Evolutionary conservation across 768 basidiomycete species (phyloP).

Genomic region (Agaricus bisporus): DNA sequence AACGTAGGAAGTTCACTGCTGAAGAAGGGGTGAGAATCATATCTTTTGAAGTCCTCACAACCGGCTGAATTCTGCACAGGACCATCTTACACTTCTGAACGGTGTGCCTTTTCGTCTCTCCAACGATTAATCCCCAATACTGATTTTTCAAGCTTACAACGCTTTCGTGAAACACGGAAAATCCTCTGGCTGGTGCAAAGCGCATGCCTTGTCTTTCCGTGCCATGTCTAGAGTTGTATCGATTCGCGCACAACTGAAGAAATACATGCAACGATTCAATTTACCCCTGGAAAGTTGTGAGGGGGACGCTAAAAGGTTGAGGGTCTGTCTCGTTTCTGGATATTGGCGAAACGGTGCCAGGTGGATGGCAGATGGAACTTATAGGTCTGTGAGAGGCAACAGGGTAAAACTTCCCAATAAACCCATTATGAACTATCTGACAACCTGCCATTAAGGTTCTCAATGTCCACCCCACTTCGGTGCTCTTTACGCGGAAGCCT

Average conservation of each 20-base stretch:
- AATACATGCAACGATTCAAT: constrained; percentile 89
- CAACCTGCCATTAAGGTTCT: constrained; percentile 47
- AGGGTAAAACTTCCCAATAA: constrained; percentile 36
- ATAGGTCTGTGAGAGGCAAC: constrained; percentile 81
- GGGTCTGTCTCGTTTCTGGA: constrained; percentile 87
- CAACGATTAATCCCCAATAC: background rate
- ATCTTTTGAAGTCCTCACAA: background rate
- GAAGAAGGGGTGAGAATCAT: constrained; percentile 80
- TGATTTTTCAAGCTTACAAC: constrained; percentile 66
- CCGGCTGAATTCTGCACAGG: constrained; percentile 37
- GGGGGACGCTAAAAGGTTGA: constrained; percentile 75
- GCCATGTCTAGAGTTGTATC: constrained; percentile 92
- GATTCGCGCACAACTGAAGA: constrained; percentile 90
- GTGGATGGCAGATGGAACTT: constrained; percentile 91
- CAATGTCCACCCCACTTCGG: constrained; percentile 90
- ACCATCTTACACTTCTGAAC: constrained; percentile 91
- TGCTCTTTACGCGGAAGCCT: constrained; percentile 89
- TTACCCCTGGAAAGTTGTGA: constrained; percentile 82
- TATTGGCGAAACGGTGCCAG: constrained; percentile 94
- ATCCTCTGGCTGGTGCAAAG: constrained; percentile 90
- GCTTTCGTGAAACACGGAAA: constrained; percentile 80
- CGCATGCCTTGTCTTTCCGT: constrained; percentile 88
- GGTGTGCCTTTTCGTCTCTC: constrained; percentile 38
- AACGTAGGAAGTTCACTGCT: constrained; percentile 93
- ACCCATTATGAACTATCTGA: background rate